These are phyloP conservation scores for Cutaneotrichosporon cutaneum DNA, from an alignment of 1,284 basidiomycete species.

Conservation along the genomic window DNA sequence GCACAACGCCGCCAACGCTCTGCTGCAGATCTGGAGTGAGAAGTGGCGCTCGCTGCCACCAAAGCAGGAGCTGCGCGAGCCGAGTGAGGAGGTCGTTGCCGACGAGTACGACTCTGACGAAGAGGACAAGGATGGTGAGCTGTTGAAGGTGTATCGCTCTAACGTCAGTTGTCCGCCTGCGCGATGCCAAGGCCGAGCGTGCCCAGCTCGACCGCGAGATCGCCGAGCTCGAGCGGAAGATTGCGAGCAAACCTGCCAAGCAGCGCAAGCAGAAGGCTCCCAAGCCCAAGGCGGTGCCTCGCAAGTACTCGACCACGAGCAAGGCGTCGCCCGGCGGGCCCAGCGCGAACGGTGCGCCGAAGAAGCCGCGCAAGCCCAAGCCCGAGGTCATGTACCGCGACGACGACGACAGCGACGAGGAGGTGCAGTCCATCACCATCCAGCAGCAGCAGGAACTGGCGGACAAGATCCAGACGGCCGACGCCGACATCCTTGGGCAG, in stretches of 20 bases:
- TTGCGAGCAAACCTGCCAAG: conserved; percentile 24
- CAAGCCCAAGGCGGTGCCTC: conserved; percentile 37
- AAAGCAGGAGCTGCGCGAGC: conserved; percentile 46
- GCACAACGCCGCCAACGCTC: conserved; percentile 72
- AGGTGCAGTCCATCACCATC: conserved; percentile 61
- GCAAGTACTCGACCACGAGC: conserved; percentile 39
- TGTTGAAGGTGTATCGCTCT: no score
- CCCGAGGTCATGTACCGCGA: conserved; percentile 41
- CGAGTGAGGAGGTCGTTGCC: conserved; percentile 59
- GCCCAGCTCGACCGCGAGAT: conserved; percentile 32
- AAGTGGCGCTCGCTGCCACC: conserved; percentile 81
- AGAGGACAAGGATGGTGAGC: conserved; percentile 53
- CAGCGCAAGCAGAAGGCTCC: conserved; percentile 51
- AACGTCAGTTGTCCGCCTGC: conserved; percentile 18
- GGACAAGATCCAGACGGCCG: conserved; percentile 79
- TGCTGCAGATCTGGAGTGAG: conserved; percentile 83
- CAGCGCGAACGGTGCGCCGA: conserved; percentile 32
- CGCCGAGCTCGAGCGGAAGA: conserved; percentile 35
- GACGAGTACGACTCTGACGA: conserved; percentile 56
- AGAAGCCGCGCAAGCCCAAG: conserved; percentile 46
- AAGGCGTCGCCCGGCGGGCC: conserved; percentile 36
- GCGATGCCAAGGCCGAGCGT: conserved; percentile 24
- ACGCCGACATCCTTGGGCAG: conserved; percentile 72
- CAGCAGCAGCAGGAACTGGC: conserved; percentile 96
- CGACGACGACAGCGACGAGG: conserved; percentile 52